Percentiles rank a stretch among this genome's conserved stretches.
Conservation (phyloP, 2,329 filamentous ascomycete genomes). For the Keithomyces neogunnii region DNA sequence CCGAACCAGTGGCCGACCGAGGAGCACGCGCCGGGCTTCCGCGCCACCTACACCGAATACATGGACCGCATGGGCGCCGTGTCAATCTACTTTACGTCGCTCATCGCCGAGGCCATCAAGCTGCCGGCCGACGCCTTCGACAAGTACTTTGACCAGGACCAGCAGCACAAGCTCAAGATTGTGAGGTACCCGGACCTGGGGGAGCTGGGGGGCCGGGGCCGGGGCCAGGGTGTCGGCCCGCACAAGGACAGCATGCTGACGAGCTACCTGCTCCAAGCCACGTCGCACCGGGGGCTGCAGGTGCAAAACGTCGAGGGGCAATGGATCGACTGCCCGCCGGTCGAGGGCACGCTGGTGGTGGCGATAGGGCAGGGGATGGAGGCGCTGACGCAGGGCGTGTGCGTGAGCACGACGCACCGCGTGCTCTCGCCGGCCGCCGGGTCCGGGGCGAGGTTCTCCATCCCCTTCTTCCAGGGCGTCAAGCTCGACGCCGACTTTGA, state of each 20-base stretch:
- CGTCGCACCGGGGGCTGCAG: constrained; percentile 66
- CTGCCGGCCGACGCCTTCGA: constrained; percentile 62
- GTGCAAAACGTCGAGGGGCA: constrained; percentile 70
- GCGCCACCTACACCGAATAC: constrained; percentile 62
- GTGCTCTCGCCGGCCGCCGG: constrained; percentile 68
- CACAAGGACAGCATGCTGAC: constrained; percentile 83
- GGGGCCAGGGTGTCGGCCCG: constrained; percentile 60
- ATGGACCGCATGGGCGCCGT: constrained; percentile 67
- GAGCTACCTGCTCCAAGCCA: constrained; percentile 74
- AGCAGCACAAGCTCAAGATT: constrained; percentile 85
- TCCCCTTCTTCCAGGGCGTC: constrained; percentile 86
- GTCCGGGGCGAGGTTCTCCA: constrained; percentile 63
- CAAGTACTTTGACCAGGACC: constrained; percentile 65
- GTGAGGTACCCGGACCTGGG: constrained; percentile 72
- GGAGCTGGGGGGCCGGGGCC: constrained; percentile 41
- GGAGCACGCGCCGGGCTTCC: constrained; percentile 56
- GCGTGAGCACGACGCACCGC: constrained; percentile 72
- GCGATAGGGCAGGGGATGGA: constrained; percentile 84
- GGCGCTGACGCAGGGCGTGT: constrained; percentile 75
- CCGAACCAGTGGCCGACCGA: constrained; percentile 72
- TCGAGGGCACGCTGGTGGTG: constrained; percentile 71
- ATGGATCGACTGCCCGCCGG: constrained; percentile 77
- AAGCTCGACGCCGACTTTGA: constrained; percentile 72
- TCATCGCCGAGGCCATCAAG: constrained; percentile 78
- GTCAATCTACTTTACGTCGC: constrained; percentile 64